phyloP scores from a whole-genome alignment of 2,329 filamentous ascomycete genomes.

The Zymoseptoria passerinii region DNA sequence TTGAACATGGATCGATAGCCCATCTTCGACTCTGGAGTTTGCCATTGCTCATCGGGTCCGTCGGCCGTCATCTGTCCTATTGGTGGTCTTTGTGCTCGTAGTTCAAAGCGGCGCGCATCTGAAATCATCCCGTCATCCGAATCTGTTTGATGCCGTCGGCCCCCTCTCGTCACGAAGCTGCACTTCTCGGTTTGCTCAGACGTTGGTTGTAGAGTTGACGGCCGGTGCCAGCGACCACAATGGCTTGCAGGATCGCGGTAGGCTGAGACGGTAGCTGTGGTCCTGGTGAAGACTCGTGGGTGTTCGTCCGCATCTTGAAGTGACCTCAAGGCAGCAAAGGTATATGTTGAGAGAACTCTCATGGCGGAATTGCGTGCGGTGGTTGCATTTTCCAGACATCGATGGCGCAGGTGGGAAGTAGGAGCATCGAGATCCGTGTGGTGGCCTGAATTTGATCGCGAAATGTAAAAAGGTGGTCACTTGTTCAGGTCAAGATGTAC shows the following conservation, averaged over 20 bases:
- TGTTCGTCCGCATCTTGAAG: not conserved
- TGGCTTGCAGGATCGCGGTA: not conserved
- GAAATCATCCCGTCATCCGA: not conserved
- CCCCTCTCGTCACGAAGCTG: no score
- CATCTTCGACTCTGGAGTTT: not conserved
- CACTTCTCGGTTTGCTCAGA: no score
- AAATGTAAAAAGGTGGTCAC: not conserved
- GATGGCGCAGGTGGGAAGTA: not conserved
- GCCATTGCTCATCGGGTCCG: not conserved
- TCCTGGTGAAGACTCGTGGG: no score
- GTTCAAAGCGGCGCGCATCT: not conserved
- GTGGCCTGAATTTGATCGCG: not conserved
- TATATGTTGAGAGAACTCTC: not conserved
- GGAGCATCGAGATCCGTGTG: not conserved
- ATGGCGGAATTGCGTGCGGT: not conserved
- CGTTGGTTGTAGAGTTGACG: no score
- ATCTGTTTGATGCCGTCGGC: not conserved
- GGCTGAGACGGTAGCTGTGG: not conserved
- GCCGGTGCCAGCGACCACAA: not conserved
- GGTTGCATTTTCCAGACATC: not conserved
- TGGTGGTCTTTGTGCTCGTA: not conserved
- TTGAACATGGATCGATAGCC: no score
- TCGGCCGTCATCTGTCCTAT: not conserved
- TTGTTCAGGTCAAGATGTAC: slow-evolving; percentile 11
- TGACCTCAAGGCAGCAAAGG: not conserved